Percentiles rank a stretch among this genome's conserved stretches.
These are phyloP conservation scores for Ogataea salicorniae DNA, from an alignment of 805 yeast species.

Conservation along the genomic window DNA sequence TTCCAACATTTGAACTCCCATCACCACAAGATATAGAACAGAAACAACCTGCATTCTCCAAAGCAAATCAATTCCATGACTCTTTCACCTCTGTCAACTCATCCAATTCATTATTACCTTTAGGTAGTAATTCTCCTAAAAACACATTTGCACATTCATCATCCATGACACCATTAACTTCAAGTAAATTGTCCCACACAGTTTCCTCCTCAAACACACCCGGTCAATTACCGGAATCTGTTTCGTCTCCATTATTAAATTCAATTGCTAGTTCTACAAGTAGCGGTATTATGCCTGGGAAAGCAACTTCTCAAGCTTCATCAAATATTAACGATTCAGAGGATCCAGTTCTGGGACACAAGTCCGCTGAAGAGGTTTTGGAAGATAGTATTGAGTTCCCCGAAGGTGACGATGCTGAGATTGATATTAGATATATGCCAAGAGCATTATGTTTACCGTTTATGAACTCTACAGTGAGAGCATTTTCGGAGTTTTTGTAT, in stretches of 20 bases:
- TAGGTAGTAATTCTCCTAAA: not conserved
- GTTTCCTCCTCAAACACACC: not conserved
- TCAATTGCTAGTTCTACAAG: conserved; percentile 15
- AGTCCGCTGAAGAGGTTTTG: not conserved
- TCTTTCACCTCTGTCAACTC: not conserved
- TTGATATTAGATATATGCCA: conserved; percentile 65
- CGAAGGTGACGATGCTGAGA: conserved; percentile 7
- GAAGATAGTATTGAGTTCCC: conserved; percentile 15
- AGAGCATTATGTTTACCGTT: conserved; percentile 67
- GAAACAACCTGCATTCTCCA: not conserved
- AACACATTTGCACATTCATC: not conserved
- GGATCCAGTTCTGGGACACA: not conserved
- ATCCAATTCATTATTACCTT: not conserved
- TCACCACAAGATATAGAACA: conserved; percentile 9
- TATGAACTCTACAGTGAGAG: conserved; percentile 53
- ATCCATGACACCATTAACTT: conserved; percentile 2
- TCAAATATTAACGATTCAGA: not conserved
- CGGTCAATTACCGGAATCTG: not conserved
- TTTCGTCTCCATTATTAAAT: conserved; percentile 46
- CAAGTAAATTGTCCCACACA: conserved; percentile 1
- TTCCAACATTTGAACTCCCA: conserved; percentile 40
- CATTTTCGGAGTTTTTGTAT: conserved; percentile 66
- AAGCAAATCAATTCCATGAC: not conserved
- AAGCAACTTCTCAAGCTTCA: conserved; percentile 12
- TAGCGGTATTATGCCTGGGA: too few species aligned